Evolutionary conservation across 306 rosid genomes (phyloP).

Genomic region (Vigna hirtella): DNA sequence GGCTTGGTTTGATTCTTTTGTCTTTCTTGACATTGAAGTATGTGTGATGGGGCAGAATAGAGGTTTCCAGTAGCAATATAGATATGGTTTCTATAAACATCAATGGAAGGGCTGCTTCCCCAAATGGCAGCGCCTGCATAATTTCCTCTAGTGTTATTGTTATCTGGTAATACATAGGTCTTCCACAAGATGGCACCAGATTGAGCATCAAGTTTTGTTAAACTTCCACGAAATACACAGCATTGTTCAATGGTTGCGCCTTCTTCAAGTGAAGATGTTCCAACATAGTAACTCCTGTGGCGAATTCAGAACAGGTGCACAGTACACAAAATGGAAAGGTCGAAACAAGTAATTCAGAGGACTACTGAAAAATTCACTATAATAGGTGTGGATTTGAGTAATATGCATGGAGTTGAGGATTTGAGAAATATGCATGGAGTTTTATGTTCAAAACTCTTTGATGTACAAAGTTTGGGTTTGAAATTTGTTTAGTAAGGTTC

Average conservation of each 20-base stretch:
- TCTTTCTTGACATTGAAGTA: slow-evolving; percentile 57
- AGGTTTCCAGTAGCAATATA: slow-evolving; percentile 74
- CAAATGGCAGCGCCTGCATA: slow-evolving; percentile 73
- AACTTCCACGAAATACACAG: slow-evolving; percentile 70
- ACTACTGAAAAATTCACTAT: no score
- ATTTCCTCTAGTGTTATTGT: slow-evolving; percentile 41
- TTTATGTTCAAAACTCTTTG: no score
- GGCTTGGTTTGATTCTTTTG: slow-evolving; percentile 58
- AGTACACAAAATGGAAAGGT: neutral
- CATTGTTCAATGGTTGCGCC: slow-evolving; percentile 44
- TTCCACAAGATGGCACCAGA: slow-evolving; percentile 63
- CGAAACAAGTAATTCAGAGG: neutral
- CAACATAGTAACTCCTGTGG: slow-evolving; percentile 46
- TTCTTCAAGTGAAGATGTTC: slow-evolving; percentile 55
- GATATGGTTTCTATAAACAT: slow-evolving; percentile 49
- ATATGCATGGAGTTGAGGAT: no score
- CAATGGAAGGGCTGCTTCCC: slow-evolving; percentile 87
- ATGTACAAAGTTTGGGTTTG: no score
- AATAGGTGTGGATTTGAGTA: no score
- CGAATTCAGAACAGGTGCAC: neutral
- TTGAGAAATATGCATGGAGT: no score
- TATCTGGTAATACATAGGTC: slow-evolving; percentile 66
- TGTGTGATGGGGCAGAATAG: slow-evolving; percentile 57
- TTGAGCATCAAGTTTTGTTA: slow-evolving; percentile 46
- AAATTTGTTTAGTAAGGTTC: no score